A percentile compares a stretch with the other conserved stretches of the same genome.
These are phyloP conservation scores for Ustilago vetiveriae DNA, from an alignment of 1,284 basidiomycete species.

Conservation along the genomic window DNA sequence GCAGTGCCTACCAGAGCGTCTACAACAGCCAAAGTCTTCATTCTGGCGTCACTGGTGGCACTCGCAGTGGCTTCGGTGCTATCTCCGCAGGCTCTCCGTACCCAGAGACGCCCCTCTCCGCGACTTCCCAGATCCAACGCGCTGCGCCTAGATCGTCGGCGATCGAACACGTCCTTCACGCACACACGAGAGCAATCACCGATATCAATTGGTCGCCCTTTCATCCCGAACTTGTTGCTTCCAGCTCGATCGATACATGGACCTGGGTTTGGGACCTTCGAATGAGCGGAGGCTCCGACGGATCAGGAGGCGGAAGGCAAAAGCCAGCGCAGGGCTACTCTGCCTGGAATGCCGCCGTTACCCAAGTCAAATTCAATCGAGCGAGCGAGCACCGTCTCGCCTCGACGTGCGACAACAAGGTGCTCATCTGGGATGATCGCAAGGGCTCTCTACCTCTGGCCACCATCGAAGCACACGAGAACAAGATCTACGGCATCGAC, in stretches of 20 bases:
- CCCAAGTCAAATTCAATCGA: constrained; percentile 64
- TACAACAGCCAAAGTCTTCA: constrained; percentile 38
- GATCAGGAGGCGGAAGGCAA: constrained; percentile 11
- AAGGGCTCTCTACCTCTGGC: constrained; percentile 57
- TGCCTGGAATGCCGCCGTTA: constrained; percentile 65
- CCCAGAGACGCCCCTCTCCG: constrained; percentile 23
- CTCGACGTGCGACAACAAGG: constrained; percentile 61
- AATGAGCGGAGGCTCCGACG: constrained; percentile 35
- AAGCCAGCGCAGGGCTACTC: constrained; percentile 63
- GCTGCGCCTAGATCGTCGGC: constrained; percentile 41
- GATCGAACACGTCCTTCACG: constrained; percentile 61
- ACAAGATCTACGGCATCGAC: constrained; percentile 65
- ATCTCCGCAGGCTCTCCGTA: constrained; percentile 21
- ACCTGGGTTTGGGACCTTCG: constrained; percentile 66
- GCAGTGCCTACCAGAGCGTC: constrained; percentile 39
- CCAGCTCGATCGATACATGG: constrained; percentile 66
- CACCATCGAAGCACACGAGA: constrained; percentile 62
- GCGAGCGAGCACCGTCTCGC: constrained; percentile 51
- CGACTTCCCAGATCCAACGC: constrained; percentile 12
- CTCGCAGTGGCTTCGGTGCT: constrained; percentile 31
- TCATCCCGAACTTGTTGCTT: constrained; percentile 63
- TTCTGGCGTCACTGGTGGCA: constrained; percentile 35
- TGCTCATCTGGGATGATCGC: constrained; percentile 66
- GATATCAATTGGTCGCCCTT: constrained; percentile 67
- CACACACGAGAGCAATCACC: constrained; percentile 64